Conservation (phyloP, 2,329 filamentous ascomycete species). For the Furcasterigmium furcatum region DNA sequence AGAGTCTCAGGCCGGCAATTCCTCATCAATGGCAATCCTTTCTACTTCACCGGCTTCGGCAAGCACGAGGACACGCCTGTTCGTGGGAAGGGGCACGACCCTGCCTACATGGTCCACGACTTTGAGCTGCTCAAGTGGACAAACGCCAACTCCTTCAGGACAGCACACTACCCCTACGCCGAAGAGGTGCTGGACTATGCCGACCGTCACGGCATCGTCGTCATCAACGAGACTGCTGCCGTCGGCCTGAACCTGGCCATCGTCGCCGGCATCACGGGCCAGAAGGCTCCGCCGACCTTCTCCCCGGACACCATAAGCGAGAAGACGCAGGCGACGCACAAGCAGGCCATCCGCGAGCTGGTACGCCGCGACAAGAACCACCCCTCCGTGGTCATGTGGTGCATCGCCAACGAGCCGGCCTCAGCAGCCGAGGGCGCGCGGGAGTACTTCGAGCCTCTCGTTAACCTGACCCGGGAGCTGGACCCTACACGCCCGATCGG, state of each 20-base stretch:
- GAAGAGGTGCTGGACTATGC: slow-evolving; percentile 23
- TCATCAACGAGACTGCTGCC: slow-evolving; percentile 22
- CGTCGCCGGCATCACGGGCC: slow-evolving; percentile 8
- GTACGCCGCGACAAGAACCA: slow-evolving; percentile 22
- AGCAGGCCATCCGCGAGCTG: slow-evolving; percentile 17
- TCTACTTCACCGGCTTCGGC: slow-evolving; percentile 25
- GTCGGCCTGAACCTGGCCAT: slow-evolving; percentile 19
- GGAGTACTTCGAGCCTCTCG: slow-evolving; percentile 20
- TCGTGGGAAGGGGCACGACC: slow-evolving; percentile 23
- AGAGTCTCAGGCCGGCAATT: slow-evolving; percentile 15
- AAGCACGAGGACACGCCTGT: slow-evolving; percentile 21
- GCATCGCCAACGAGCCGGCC: slow-evolving; percentile 19
- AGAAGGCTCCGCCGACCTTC: slow-evolving; percentile 10
- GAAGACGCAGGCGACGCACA: slow-evolving; percentile 13
- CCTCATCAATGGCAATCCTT: slow-evolving; percentile 21
- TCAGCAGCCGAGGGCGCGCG: slow-evolving; percentile 14
- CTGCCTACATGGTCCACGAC: slow-evolving; percentile 25
- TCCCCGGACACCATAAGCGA: slow-evolving; percentile 14
- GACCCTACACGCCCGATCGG: slow-evolving; percentile 20
- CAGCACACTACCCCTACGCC: slow-evolving; percentile 24
- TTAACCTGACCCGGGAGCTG: slow-evolving; percentile 15
- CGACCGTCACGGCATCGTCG: slow-evolving; percentile 21
- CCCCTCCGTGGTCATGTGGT: slow-evolving; percentile 20
- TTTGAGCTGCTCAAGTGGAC: slow-evolving; percentile 23
- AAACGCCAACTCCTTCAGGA: slow-evolving; percentile 26